Base-by-base conservation (phyloP, 768 basidiomycete species). In the Amanita rubescens region DNA sequence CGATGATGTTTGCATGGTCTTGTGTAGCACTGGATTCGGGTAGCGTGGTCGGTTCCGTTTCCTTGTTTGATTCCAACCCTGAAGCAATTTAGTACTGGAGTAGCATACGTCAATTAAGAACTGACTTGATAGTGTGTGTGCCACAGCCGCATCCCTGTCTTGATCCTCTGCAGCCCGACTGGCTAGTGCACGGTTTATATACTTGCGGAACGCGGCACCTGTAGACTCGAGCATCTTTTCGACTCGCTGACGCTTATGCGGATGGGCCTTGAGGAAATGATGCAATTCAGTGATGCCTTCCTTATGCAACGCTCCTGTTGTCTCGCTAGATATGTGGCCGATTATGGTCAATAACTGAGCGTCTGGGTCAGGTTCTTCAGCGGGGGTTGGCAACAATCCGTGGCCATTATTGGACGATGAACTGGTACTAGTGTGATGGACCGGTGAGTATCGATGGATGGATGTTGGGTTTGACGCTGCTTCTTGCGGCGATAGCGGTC, bases 231-330 rank as follows among this genome's bases (percentile, higher is more conserved):
- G 76, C 73, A 93, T 78, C 64, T 91, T 90, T 62, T 94, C 92
- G 19, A 94, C 90, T 38, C 82, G 81, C 2, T 82, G 71, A 62
- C 80, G 79, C 64, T 91, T 93, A 60, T 91, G 83, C 0, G 93
- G 94, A 63, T 96, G 82, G 25, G 84, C 85, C 70, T 94, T 94
- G 62, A 97, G 69, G 74, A 94, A 97, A 33, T 92, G 85, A 65
- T 97, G 92, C 20, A 99, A 73, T 61, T 94, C 92, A 3, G 92
- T 94, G 53, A 98, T 94, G 3, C 92, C 91, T 66, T 95, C 91
- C 68, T 93, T 93, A 66, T 93, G 89, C 71, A 91, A 73, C 14
- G 89, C 88, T 14, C 88, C 90, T 3, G 90, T 90, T 20, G 90
- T 89, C 70, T 92, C 87, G 64, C 86, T 89, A 30, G 88, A 91